Base-by-base conservation (phyloP, 2,329 filamentous ascomycete genomes). In the Aspergillus viridinutans region DNA sequence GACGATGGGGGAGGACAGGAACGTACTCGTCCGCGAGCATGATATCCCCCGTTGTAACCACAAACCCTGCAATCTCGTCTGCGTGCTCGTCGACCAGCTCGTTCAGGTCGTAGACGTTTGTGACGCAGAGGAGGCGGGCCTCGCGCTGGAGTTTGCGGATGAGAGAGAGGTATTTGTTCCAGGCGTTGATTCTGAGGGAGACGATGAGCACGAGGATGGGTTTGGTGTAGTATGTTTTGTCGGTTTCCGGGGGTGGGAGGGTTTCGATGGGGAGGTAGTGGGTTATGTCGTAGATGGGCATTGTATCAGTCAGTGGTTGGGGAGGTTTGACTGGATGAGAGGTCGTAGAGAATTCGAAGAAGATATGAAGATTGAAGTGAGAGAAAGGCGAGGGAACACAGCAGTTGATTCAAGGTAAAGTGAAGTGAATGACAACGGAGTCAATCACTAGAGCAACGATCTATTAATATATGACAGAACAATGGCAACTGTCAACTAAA, bases 401-500 rank as follows among this genome's bases (percentile, higher is more conserved):
- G n/a, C 40, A 43, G 3, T 10, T 21, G n/a, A 9, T n/a, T 9
- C 8, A 3, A 6, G n/a, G 40, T 10, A 21, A 9, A 43, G n/a
- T 4, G n/a, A 43, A 43, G 20, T 42, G 21, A 17, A 43, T 43
- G n/a, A 12, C 38, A 20, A 17, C 3, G 14, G 14, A 28, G 26
- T 28, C 35, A n/a, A 17, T 40, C 35, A 40, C 40, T 43, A 43
- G 40, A 43, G 21, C n/a, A 38, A 45, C n/a, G n/a, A 12, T 45
- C n/a, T 45, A 45, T 45, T 23, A 12, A 10, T 21, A 20, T 5
- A 45, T 3, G 55, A 48, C 25, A 52, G 14, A 25, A 52, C 32
- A 4, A 7, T 8, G 1, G 10, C 26, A 4, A 8, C 14, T 20
- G 14, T 40, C 23, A 12, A 53, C 32, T 63, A 68, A 72, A 78